Conservation (phyloP, 164 flowering plant genomes). For the Tetrastigma voinierianum region DNA sequence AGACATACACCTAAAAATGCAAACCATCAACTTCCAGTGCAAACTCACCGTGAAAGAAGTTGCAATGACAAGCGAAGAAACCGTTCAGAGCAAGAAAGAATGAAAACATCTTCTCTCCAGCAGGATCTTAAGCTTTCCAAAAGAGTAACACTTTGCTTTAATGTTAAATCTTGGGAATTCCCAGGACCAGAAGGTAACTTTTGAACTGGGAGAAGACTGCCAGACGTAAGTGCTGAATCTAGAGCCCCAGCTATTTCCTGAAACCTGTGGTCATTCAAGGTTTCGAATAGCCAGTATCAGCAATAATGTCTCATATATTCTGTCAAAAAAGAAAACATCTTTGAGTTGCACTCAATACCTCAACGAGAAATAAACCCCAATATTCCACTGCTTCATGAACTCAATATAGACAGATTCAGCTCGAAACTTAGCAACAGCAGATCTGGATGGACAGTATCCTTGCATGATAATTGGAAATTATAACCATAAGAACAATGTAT, state of each 20-base stretch:
- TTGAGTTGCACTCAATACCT: constrained; percentile 48
- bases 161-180: constrained; percentile 38
- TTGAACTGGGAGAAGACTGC: constrained; percentile 54
- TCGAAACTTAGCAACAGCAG: constrained; percentile 82
- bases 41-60: constrained; percentile 79
- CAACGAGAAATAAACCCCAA: constrained; percentile 89
- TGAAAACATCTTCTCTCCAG: constrained; percentile 90
- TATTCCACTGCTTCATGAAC: constrained; percentile 95
- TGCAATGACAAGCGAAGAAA: constrained; percentile 88
- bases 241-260: constrained; percentile 94
- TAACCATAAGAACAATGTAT: constrained; percentile 21
- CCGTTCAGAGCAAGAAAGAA: constrained; percentile 83
- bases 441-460: constrained; percentile 89
- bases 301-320: neutral
- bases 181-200: constrained; percentile 33
- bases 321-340: neutral
- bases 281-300: constrained; percentile 6
- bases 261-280: constrained; percentile 52
- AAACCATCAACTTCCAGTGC: neutral
- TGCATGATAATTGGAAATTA: constrained; percentile 42
- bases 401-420: constrained; percentile 70
- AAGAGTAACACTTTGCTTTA: constrained; percentile 78
- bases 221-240: constrained; percentile 62
- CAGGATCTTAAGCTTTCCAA: constrained; percentile 83
- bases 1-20: neutral